Evolutionary conservation across 2,329 filamentous ascomycete species (phyloP), one percentile per base, ranked within the genome.

Genomic region (Tolypocladium tropicale): DNA sequence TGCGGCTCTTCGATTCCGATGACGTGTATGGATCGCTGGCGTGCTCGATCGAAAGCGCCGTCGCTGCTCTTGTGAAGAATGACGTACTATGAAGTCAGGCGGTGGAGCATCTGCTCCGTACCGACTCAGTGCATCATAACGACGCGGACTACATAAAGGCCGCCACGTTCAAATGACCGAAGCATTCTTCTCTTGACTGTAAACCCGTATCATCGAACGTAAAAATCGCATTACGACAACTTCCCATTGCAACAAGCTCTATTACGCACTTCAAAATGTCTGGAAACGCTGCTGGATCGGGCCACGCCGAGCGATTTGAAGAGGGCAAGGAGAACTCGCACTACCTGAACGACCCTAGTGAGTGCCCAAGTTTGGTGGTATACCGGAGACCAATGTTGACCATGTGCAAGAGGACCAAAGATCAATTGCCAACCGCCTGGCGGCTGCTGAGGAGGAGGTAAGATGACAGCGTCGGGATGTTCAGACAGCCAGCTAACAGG

Each of bases 321-420:
- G 86, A 93, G 74, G 89, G 90, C 64, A 77, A 86, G 69, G 70
- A 78, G 57, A 76, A 88, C 69, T 86, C 85, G 54, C 89, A 95
- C 72, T 70, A 78, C 59, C 76, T 79, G 60, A 79, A 80, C 55
- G 88, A 94, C 68, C 83, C 89, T 53, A 93, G 88, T 91, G 79
- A 59, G 79, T 46, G 3, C 16, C 10, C 6, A 2, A 21, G 14
- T 2, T 3, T 18, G 30, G 16, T 14, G 18, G 14, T 2, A 33
- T 14, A 11, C 7, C 4, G 1, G 28, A 12, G 7, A 2, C 11
- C 10, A 3, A 10, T 14, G 46, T n/a, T 50, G 30, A 50, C 30
- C 18, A 21, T 3, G 2, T 7, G 10, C 28, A 23, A 83, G 85
- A 90, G 80, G 86, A 90, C 63, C 75, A 88, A 70, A 79, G 86